phyloP scores from a whole-genome alignment of 768 basidiomycete species.

The Collybia sp. region DNA sequence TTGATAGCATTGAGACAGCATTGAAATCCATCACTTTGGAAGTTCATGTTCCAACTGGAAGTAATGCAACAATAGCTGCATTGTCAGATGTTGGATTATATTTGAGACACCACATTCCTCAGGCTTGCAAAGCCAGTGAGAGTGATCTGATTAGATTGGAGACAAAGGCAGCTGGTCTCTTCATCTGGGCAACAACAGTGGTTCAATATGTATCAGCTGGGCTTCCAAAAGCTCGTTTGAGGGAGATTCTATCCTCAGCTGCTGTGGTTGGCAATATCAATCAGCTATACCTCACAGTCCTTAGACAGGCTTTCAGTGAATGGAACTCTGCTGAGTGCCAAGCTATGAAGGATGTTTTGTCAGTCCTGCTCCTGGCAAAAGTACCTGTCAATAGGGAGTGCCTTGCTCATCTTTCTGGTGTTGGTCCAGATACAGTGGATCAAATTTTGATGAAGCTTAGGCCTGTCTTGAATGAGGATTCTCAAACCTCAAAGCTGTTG shows the following conservation, averaged over 20 bases:
- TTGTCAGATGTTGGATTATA: not conserved
- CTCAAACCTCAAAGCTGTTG: not conserved
- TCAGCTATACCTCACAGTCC: not conserved
- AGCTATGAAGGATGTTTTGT: not conserved
- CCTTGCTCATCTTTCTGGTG: too few relatives aligned
- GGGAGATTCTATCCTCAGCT: not conserved
- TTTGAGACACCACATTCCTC: not conserved
- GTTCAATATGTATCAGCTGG: constrained; percentile 11
- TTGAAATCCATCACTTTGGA: not conserved
- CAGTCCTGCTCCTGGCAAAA: not conserved
- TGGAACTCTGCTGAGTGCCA: not conserved
- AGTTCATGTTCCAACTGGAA: not conserved
- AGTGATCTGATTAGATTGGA: constrained; percentile 3
- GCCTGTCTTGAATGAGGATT: not conserved
- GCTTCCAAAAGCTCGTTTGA: constrained; percentile 2
- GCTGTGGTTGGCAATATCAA: not conserved
- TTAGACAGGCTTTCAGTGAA: not conserved
- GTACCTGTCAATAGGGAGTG: not conserved
- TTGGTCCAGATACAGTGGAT: not conserved
- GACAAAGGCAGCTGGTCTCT: constrained; percentile 9
- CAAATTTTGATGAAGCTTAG: not conserved
- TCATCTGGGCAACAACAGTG: constrained; percentile 19
- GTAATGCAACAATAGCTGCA: not conserved
- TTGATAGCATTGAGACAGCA: constrained; percentile 9
- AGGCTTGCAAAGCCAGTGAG: not conserved